phyloP scores from a whole-genome alignment of 192 early-diverging fungal species.

The Haplosporangium gracile region DNA sequence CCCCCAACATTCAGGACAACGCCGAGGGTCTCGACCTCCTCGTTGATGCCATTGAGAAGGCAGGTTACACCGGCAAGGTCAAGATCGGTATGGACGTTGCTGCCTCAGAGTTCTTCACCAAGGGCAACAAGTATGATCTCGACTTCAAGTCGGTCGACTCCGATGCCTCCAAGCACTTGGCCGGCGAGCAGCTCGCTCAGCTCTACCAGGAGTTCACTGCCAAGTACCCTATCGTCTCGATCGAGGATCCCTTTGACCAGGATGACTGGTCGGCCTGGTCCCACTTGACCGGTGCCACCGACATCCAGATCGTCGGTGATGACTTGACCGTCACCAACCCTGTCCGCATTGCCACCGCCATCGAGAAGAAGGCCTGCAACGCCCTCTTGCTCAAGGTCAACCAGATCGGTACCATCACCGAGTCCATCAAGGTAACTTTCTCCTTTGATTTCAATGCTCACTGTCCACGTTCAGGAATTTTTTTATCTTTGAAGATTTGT shows the following conservation, averaged over 20 bases:
- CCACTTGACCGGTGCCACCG: slow-evolving; percentile 72
- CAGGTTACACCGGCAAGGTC: slow-evolving; percentile 97
- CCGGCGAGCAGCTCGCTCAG: slow-evolving; percentile 82
- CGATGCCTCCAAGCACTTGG: slow-evolving; percentile 76
- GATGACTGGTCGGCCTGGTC: slow-evolving; percentile 97
- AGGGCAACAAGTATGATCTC: slow-evolving; percentile 95
- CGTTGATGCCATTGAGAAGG: slow-evolving; percentile 88
- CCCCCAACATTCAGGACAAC: slow-evolving; percentile 98
- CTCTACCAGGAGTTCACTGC: slow-evolving; percentile 85
- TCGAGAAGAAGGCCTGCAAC: slow-evolving; percentile 96
- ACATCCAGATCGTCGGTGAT: slow-evolving; percentile 97
- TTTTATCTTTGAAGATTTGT: background rate
- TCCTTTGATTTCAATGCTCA: background rate
- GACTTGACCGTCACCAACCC: slow-evolving; percentile 99
- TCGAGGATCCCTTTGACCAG: slow-evolving; percentile 99
- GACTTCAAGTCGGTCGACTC: slow-evolving; percentile 97
- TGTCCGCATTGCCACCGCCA: slow-evolving; percentile 85
- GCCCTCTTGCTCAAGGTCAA: slow-evolving; percentile 98
- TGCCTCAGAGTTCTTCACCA: slow-evolving; percentile 95
- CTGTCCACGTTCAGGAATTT: background rate
- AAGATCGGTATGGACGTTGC: slow-evolving; percentile 98
- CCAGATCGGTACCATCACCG: slow-evolving; percentile 98
- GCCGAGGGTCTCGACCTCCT: slow-evolving; percentile 96
- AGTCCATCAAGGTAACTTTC: slow-evolving; percentile 78
- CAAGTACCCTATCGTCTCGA: slow-evolving; percentile 94